Base-by-base conservation (phyloP, 495 filamentous ascomycete species). In the Penicillium waksmanii region DNA sequence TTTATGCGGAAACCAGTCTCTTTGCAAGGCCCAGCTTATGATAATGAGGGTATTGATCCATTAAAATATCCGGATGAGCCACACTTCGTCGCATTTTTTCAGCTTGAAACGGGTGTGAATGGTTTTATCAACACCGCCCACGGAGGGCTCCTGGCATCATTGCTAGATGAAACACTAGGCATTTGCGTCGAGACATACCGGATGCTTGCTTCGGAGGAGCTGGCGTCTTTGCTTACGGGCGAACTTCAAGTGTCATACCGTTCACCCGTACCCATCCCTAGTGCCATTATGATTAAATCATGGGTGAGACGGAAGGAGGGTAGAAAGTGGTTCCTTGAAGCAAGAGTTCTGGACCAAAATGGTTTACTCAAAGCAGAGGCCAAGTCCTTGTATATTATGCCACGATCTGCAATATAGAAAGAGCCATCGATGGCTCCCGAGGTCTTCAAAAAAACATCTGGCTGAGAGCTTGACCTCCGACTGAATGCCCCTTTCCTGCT, bases 131-230 rank as follows among this genome's bases (percentile, higher is more conserved):
- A 43, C 40, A 43, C 40, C 17, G 40, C 15, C 17, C 40, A 43
- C 40, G 40, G 40, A 43, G 40, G 40, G 1, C 40, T 43, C 11
- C 40, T 43, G 11, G 40, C 40, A 43, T 43, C 40, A 8, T 17
- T 43, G 40, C 40, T 43, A 43, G 40, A 43, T 18, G 40, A 43
- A 18, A 43, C 17, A 43, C 10, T 43, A 43, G 40, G 40, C 3
- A 15, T 43, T 43, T 43, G 40, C 40, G 40, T 13, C 40, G 40
- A 43, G 40, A 15, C 40, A 13, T 43, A 43, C 40, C 40, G 40
- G 40, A 43, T 43, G 17, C 17, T 43, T 43, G 40, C 40, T 31
- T 86, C 79, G 10, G 79, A 51, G 5, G 48, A 51, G 12, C 23
- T 11, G 2, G 19, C 6, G 12, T 0, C 3, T 27, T 34, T 51